Evolutionary conservation across 345 rosid genomes (phyloP).

Genomic region (Punica granatum): DNA sequence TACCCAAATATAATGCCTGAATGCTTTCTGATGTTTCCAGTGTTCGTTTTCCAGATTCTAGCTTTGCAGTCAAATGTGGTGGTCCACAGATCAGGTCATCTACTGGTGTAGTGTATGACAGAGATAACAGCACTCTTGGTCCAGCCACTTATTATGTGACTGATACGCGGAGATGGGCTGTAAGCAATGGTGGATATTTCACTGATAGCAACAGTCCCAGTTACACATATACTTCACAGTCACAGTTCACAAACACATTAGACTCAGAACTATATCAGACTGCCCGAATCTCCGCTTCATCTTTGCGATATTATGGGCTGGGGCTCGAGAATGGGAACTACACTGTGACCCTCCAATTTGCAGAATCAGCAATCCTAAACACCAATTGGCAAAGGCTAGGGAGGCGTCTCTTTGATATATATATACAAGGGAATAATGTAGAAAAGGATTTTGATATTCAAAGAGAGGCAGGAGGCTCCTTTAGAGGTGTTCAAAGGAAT

Average conservation of each 20-base stretch:
- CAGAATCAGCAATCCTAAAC: constrained; percentile 24
- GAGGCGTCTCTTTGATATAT: constrained; percentile 37
- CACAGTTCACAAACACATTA: constrained; percentile 30
- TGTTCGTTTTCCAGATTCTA: constrained; percentile 30
- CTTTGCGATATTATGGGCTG: constrained; percentile 69
- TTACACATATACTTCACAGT: constrained; percentile 18
- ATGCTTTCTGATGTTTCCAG: neutral
- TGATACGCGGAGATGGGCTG: constrained; percentile 32
- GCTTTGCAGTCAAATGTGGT: constrained; percentile 53
- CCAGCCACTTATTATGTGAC: constrained; percentile 49
- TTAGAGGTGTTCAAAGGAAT: constrained; percentile 16
- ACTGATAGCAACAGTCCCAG: constrained; percentile 20
- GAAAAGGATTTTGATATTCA: constrained; percentile 39
- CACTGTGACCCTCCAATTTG: constrained; percentile 40
- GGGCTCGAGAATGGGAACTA: constrained; percentile 84
- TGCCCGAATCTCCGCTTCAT: constrained; percentile 58
- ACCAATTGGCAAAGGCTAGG: constrained; percentile 36
- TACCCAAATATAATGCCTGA: neutral
- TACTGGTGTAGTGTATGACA: constrained; percentile 30
- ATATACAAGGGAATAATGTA: constrained; percentile 37
- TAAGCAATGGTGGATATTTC: constrained; percentile 37
- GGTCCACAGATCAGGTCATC: constrained; percentile 46
- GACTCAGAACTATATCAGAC: constrained; percentile 41
- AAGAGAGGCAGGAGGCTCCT: constrained; percentile 23
- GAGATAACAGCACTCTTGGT: constrained; percentile 43